Base-by-base conservation (phyloP, 192 early-diverging fungal species). In the Coemansia sp. region DNA sequence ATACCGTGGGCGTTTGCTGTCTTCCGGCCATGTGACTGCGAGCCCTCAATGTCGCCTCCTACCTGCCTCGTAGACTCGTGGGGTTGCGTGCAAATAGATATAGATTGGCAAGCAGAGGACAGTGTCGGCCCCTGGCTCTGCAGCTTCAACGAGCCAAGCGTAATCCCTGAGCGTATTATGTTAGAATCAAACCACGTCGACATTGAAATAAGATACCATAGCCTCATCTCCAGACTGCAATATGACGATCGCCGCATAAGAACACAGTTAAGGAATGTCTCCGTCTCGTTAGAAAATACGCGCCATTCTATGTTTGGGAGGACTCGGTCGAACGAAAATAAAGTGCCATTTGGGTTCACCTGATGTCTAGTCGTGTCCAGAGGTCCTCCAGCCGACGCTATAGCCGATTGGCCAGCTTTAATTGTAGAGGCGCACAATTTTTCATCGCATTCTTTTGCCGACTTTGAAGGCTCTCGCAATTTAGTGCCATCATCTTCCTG, bases 181-280 rank as follows among this genome's bases (percentile, higher is more conserved):
- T 53, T 49, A 4, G 72, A 25, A 12, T 74, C 69, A 54, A 74
- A 62, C 78, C 78, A 81, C 9, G 71, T 81, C 8, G 69, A 65
- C 12, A 64, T n/a, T 1, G 73, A 75, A 7, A 81, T 9, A 7
- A 64, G 54, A 30, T 71, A 67, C 73, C 78, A 75, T 23, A 71
- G 28, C 6, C 73, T 73, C 78, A 81, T 81, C 25, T 81, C 57
- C 41, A 81, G 16, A 56, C 78, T 81, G 38, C 69, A 61, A 23
- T 69, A 68, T 0, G 78, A 81, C 25, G 73, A 66, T 31, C 73
- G 53, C 32, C 78, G 78, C 60, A 81, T 34, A n/a, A 81, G 54
- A 18, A 81, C 49, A 30, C 66, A 72, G 56, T 72, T 71, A 28
- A 74, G 50, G 27, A 69, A 60, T 19, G 52, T 53, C 49, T 72